These are phyloP conservation scores for Lepiota subincarnata DNA, from an alignment of 768 basidiomycete genomes.

Conservation along the genomic window DNA sequence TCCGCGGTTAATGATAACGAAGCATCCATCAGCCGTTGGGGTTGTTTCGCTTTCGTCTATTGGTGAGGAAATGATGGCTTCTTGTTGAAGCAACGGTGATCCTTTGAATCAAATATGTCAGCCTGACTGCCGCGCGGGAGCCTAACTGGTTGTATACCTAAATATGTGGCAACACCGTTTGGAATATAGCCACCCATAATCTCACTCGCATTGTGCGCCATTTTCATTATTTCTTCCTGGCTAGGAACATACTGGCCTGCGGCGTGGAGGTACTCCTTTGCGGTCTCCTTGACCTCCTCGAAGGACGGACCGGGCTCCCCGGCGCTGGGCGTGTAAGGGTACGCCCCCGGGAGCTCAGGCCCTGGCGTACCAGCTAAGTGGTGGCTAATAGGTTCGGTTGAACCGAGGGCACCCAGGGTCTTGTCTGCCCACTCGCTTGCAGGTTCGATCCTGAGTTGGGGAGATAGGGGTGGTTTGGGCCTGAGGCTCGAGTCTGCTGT, in stretches of 20 bases:
- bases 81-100: not conserved
- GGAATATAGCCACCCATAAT: constrained; percentile 7
- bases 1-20: constrained; percentile 10
- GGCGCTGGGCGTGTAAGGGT: constrained; percentile 5
- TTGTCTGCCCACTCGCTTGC: constrained; percentile 1
- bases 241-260: constrained; percentile 10
- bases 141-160: not conserved
- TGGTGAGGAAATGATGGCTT: not conserved
- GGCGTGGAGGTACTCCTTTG: constrained; percentile 1
- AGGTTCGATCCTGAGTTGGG: constrained; percentile 7
- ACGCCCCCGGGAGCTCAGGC: constrained; percentile 1
- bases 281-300: constrained; percentile 8
- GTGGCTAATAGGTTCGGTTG: not conserved
- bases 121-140: not conserved
- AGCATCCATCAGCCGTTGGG: not conserved
- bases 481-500: not conserved
- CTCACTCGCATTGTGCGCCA: constrained; percentile 5
- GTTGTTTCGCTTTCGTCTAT: constrained; percentile 9
- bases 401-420: not conserved
- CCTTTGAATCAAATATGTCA: not conserved
- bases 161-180: not conserved
- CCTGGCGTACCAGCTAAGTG: not conserved
- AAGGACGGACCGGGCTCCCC: constrained; percentile 7
- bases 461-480: not conserved
- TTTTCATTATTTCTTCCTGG: constrained; percentile 2